Evolutionary conservation across 768 basidiomycete genomes (phyloP).

Genomic region (Candolleomyces eurysporus): DNA sequence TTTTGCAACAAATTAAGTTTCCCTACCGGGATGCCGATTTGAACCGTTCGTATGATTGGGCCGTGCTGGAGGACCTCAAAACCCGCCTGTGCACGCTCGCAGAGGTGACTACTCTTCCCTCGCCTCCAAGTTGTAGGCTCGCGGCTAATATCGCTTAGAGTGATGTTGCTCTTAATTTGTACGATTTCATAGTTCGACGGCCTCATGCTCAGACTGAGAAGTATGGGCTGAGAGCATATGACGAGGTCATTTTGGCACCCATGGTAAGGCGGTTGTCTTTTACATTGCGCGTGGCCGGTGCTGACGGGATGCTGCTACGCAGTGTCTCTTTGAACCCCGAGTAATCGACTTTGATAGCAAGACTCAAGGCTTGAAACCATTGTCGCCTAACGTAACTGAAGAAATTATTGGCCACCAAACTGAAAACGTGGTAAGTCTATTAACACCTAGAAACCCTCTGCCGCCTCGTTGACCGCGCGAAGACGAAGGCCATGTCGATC

Average conservation of each 20-base stretch:
- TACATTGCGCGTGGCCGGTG: slow-evolving; percentile 2
- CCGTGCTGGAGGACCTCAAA: slow-evolving; percentile 90
- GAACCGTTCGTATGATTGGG: slow-evolving; percentile 79
- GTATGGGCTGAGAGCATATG: slow-evolving; percentile 87
- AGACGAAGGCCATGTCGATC: slow-evolving; percentile 91
- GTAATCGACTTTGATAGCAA: slow-evolving; percentile 89
- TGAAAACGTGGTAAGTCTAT: slow-evolving; percentile 48
- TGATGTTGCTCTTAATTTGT: slow-evolving; percentile 86
- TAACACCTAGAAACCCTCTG: neutral
- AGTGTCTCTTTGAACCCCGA: slow-evolving; percentile 94
- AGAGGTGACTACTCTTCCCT: slow-evolving; percentile 56
- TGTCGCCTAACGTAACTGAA: slow-evolving; percentile 68
- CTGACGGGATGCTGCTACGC: neutral
- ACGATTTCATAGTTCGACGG: slow-evolving; percentile 84
- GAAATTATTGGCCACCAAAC: slow-evolving; percentile 62
- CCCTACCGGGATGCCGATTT: slow-evolving; percentile 87
- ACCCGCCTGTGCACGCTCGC: slow-evolving; percentile 78
- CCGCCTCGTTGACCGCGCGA: neutral
- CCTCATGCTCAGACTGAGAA: slow-evolving; percentile 79
- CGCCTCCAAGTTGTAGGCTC: neutral
- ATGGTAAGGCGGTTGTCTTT: slow-evolving; percentile 53
- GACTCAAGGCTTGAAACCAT: slow-evolving; percentile 44
- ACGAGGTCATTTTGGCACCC: slow-evolving; percentile 92
- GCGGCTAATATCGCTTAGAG: slow-evolving; percentile 43
- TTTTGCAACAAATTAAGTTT: slow-evolving; percentile 78